A percentile compares a stretch with the other conserved stretches of the same genome.
Evolutionary conservation across 768 basidiomycete genomes (phyloP).

Genomic region (Phylloporus sp.): DNA sequence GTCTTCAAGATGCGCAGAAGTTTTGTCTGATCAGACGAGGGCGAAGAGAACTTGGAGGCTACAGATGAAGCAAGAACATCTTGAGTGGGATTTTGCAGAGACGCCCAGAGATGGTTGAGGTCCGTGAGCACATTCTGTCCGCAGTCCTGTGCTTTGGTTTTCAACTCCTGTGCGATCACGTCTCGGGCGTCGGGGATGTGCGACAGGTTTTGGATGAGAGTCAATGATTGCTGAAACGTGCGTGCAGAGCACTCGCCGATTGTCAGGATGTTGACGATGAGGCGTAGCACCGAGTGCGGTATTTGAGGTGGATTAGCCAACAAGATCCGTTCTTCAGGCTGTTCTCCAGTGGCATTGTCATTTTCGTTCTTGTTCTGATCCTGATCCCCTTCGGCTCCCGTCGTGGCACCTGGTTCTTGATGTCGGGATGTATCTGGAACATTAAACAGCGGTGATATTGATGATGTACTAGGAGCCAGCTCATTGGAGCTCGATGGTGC

Average conservation of each 20-base stretch:
- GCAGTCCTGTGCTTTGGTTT: slow-evolving; percentile 80
- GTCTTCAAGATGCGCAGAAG: slow-evolving; percentile 93
- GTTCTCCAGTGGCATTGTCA: slow-evolving; percentile 15
- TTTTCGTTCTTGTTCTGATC: slow-evolving; percentile 22
- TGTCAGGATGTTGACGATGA: slow-evolving; percentile 97
- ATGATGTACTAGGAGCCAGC: slow-evolving; percentile 3
- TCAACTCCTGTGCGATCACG: slow-evolving; percentile 83
- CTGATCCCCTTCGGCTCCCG: slow-evolving; percentile 15
- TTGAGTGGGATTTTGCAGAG: slow-evolving; percentile 51
- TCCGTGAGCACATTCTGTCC: slow-evolving; percentile 71
- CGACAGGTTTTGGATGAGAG: slow-evolving; percentile 89
- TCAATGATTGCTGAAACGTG: slow-evolving; percentile 92
- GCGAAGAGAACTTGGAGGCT: slow-evolving; percentile 86
- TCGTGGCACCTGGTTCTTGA: slow-evolving; percentile 15
- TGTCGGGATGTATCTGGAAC: slow-evolving; percentile 7
- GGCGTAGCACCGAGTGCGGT: slow-evolving; percentile 75
- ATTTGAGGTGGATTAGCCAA: slow-evolving; percentile 77
- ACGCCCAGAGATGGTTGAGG: slow-evolving; percentile 67
- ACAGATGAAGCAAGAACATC: slow-evolving; percentile 61
- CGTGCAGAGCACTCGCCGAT: slow-evolving; percentile 92
- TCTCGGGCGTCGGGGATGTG: slow-evolving; percentile 85
- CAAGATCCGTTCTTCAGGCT: slow-evolving; percentile 41
- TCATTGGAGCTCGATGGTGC: slow-evolving; percentile 17
- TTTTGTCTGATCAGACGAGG: slow-evolving; percentile 95
- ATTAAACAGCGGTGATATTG: slow-evolving; percentile 3